phyloP scores from a whole-genome alignment of 1,284 basidiomycete species.

The Moniliella sp. region DNA sequence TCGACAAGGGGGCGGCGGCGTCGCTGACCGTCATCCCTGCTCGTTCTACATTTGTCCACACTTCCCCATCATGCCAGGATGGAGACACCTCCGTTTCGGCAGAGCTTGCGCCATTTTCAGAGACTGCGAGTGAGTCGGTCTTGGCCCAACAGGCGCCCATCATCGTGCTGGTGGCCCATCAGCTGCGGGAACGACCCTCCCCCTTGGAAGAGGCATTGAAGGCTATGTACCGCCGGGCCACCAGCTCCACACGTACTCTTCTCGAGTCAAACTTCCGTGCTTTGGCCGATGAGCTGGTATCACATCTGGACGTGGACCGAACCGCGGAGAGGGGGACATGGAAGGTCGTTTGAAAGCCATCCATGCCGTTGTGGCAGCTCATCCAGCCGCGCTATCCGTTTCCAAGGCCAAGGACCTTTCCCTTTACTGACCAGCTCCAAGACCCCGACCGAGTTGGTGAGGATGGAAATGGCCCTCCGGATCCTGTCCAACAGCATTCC shows the following conservation, averaged over 20 bases:
- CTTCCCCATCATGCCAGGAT: no score
- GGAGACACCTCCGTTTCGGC: neutral
- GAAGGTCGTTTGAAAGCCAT: constrained; percentile 60
- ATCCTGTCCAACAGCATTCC: constrained; percentile 69
- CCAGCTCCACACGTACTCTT: neutral
- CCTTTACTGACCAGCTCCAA: constrained; percentile 65
- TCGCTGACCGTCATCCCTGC: neutral
- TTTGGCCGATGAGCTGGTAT: no score
- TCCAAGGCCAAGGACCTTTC: constrained; percentile 57
- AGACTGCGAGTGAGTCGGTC: neutral
- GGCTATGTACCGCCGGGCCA: constrained; percentile 35
- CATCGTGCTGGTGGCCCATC: constrained; percentile 60
- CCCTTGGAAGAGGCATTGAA: constrained; percentile 64
- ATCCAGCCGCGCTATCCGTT: constrained; percentile 58
- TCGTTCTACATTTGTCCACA: no score
- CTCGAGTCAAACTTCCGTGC: neutral
- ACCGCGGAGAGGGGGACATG: no score
- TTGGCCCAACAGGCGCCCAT: constrained; percentile 31
- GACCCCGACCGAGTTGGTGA: constrained; percentile 50
- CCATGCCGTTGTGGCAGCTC: constrained; percentile 54
- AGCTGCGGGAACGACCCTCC: constrained; percentile 58
- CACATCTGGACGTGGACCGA: no score
- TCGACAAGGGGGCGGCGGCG: constrained; percentile 1
- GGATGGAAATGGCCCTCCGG: constrained; percentile 39
- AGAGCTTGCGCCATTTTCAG: neutral